Percentiles rank a stretch among this genome's conserved stretches.
Conservation (phyloP, 2,329 filamentous ascomycete species). For the Cladobotryum protrusum region DNA sequence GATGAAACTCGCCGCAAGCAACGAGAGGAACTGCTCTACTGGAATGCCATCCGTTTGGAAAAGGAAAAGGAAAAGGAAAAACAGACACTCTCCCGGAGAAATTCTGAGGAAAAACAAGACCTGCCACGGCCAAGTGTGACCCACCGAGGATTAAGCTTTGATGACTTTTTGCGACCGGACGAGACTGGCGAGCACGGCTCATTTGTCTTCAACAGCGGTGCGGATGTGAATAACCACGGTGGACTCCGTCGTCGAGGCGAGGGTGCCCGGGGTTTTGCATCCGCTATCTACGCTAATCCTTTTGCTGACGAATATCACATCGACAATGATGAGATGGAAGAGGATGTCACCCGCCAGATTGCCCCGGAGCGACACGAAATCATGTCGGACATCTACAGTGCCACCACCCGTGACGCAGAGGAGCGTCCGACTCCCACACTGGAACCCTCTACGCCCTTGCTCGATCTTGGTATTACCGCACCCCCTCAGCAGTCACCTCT, state of each 20-base stretch:
- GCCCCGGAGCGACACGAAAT: conserved; percentile 41
- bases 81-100: conserved; percentile 13
- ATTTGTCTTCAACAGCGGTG: conserved; percentile 52
- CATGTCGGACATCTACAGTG: conserved; percentile 52
- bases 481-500: conserved; percentile 12
- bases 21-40: conserved; percentile 59
- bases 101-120: neutral
- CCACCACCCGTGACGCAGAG: conserved; percentile 40
- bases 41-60: conserved; percentile 52
- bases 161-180: conserved; percentile 53
- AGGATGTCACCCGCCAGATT: conserved; percentile 35
- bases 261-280: conserved; percentile 38
- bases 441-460: conserved; percentile 22
- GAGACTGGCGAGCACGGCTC: conserved; percentile 46
- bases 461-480: conserved; percentile 24
- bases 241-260: conserved; percentile 45
- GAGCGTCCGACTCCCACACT: conserved; percentile 19
- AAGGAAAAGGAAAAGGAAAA: conserved; percentile 33
- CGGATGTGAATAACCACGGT: conserved; percentile 37
- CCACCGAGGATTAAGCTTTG: conserved; percentile 43
- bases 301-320: conserved; percentile 54
- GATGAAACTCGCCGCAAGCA: conserved; percentile 55
- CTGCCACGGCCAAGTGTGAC: conserved; percentile 8
- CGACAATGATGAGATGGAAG: conserved; percentile 39
- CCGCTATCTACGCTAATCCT: conserved; percentile 49